A percentile compares a stretch with the other conserved stretches of the same genome.
Conservation (phyloP, 2,329 filamentous ascomycete genomes). For the Amesomyces nigricolor region DNA sequence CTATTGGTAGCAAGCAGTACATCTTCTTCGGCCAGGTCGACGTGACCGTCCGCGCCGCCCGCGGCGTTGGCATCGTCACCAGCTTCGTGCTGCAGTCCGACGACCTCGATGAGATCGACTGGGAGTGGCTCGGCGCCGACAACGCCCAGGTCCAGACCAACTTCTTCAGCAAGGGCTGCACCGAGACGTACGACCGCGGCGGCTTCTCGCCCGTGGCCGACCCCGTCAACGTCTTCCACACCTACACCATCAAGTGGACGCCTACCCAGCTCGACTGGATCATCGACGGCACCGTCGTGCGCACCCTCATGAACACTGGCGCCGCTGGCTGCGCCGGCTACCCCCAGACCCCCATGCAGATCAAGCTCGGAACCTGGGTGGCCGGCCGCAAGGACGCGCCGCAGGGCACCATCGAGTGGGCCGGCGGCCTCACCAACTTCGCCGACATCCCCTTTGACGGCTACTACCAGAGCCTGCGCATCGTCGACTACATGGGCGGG, state of each 20-base stretch:
- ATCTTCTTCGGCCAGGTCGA: constrained; percentile 95
- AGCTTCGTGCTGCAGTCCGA: constrained; percentile 87
- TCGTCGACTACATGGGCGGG: constrained; percentile 50
- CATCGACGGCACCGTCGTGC: constrained; percentile 46
- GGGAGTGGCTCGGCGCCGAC: constrained; percentile 86
- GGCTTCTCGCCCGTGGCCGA: constrained; percentile 53
- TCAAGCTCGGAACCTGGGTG: constrained; percentile 57
- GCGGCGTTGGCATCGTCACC: constrained; percentile 82
- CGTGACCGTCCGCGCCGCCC: constrained; percentile 69
- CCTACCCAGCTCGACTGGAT: constrained; percentile 52
- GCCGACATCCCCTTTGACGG: constrained; percentile 46
- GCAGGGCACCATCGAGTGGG: constrained; percentile 61
- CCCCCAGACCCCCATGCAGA: constrained; percentile 64
- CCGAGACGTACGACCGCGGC: constrained; percentile 64
- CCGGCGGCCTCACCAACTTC: constrained; percentile 54
- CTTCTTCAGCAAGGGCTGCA: constrained; percentile 73
- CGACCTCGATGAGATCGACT: constrained; percentile 89
- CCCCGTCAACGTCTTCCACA: constrained; percentile 53
- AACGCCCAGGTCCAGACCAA: constrained; percentile 74
- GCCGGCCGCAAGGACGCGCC: constrained; percentile 43
- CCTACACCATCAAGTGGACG: constrained; percentile 65
- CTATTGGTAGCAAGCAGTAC: constrained; percentile 75
- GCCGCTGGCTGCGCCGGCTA: constrained; percentile 50
- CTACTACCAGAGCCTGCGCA: constrained; percentile 52
- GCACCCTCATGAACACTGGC: constrained; percentile 42